Evolutionary conservation across 371 early-diverging fungal genomes (phyloP).

Genomic region (Fennellomyces sp.): DNA sequence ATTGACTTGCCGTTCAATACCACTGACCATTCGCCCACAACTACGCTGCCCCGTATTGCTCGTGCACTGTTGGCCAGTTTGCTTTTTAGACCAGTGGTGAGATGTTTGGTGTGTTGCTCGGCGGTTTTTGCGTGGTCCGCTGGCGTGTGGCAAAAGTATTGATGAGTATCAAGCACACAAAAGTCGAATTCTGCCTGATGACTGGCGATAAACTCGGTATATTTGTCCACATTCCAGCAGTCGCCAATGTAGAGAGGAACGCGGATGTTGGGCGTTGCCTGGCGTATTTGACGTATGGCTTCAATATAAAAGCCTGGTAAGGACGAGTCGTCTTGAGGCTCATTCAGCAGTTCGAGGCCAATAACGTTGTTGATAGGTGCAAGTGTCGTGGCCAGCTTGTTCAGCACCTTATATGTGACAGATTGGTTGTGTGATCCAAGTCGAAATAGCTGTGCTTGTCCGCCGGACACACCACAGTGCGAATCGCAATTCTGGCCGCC

Average conservation of each 20-base stretch:
- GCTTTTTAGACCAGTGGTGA: conserved; percentile 11
- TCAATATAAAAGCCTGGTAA: conserved; percentile 19
- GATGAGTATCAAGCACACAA: conserved; percentile 32
- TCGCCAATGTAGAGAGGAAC: conserved; percentile 33
- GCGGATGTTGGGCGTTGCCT: conserved; percentile 9
- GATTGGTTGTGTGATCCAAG: conserved; percentile 12
- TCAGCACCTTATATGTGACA: conserved; percentile 14
- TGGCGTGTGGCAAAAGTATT: conserved; percentile 31
- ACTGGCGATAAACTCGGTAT: conserved; percentile 16
- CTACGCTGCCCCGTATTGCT: conserved; percentile 23
- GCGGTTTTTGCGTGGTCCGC: conserved; percentile 25
- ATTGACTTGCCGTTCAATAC: conserved; percentile 26
- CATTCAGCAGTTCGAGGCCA: conserved; percentile 30
- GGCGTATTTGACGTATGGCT: conserved; percentile 15
- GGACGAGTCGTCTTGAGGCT: conserved; percentile 23
- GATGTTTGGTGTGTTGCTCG: conserved; percentile 17
- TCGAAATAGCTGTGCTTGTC: conserved; percentile 20
- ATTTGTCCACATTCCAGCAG: conserved; percentile 25
- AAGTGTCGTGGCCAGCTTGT: conserved; percentile 12
- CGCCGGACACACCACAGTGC: conserved; percentile 26
- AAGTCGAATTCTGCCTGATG: conserved; percentile 14
- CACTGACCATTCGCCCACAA: conserved; percentile 35
- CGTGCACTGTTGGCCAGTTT: neutral
- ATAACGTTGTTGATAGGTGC: conserved; percentile 35
- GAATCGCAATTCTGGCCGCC: conserved; percentile 32